These are phyloP conservation scores for Gymnopilus dilepis DNA, from an alignment of 768 basidiomycete genomes.

Conservation along the genomic window DNA sequence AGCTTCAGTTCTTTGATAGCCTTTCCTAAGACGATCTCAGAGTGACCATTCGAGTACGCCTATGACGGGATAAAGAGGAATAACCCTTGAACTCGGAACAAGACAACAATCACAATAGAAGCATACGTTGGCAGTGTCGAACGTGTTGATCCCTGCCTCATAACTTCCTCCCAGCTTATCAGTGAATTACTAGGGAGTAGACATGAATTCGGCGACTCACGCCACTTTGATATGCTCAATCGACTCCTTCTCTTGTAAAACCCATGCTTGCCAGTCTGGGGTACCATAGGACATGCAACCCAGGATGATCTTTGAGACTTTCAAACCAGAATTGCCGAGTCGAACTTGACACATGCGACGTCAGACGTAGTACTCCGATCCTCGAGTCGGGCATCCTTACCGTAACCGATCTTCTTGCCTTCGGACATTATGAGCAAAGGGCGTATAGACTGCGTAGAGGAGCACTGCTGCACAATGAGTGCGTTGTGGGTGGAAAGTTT, in stretches of 20 bases:
- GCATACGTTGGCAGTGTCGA: slow-evolving; percentile 61
- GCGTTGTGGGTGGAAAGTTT: no score
- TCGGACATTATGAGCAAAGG: no score
- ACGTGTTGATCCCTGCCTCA: slow-evolving; percentile 68
- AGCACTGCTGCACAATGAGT: no score
- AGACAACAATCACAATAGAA: neutral
- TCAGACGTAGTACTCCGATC: neutral
- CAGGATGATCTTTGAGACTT: slow-evolving; percentile 68
- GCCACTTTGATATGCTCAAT: slow-evolving; percentile 58
- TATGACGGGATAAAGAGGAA: slow-evolving; percentile 25
- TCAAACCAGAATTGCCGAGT: slow-evolving; percentile 56
- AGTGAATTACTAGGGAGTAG: neutral
- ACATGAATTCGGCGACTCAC: slow-evolving; percentile 30
- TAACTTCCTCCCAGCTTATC: slow-evolving; percentile 39
- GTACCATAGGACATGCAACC: slow-evolving; percentile 67
- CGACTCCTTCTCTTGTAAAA: slow-evolving; percentile 52
- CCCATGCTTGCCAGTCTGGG: slow-evolving; percentile 56
- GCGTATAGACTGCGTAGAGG: no score
- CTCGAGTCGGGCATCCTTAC: slow-evolving; percentile 13
- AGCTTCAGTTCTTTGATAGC: slow-evolving; percentile 69
- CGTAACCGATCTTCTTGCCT: slow-evolving; percentile 31
- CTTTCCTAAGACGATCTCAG: slow-evolving; percentile 72
- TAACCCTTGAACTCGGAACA: neutral
- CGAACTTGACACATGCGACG: slow-evolving; percentile 36
- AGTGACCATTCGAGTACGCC: slow-evolving; percentile 70